A percentile compares a stretch with the other conserved stretches of the same genome.
Evolutionary conservation across 1,284 basidiomycete species (phyloP).

Genomic region (Austroboletus niveus): DNA sequence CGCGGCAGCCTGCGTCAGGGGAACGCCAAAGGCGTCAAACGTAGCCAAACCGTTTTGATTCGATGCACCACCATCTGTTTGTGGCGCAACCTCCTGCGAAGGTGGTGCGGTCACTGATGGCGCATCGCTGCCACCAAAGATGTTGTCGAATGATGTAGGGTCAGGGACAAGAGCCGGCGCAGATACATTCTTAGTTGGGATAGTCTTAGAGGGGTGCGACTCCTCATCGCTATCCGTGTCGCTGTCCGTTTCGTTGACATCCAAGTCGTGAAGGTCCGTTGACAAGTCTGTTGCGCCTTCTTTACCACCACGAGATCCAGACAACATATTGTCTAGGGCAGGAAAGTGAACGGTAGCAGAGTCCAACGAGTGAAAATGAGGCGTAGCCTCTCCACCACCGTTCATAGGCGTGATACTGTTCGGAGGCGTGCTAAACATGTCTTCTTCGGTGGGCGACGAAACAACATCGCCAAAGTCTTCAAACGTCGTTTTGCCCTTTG

Average conservation of each 20-base stretch:
- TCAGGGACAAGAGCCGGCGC: slow-evolving; percentile 21
- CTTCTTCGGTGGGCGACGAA: slow-evolving; percentile 42
- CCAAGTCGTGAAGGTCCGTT: slow-evolving; percentile 60
- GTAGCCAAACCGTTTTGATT: slow-evolving; percentile 18
- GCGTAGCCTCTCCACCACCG: slow-evolving; percentile 13
- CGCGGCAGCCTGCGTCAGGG: slow-evolving; percentile 18
- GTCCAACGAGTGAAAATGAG: slow-evolving; percentile 31
- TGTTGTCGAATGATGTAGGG: slow-evolving; percentile 29
- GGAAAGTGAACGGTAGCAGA: slow-evolving; percentile 42
- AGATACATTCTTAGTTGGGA: slow-evolving; percentile 18
- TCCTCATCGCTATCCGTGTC: slow-evolving; percentile 44
- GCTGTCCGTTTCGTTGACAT: slow-evolving; percentile 59
- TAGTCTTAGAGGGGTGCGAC: slow-evolving; percentile 19
- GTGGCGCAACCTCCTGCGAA: slow-evolving; percentile 10
- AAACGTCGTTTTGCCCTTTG: slow-evolving; percentile 12
- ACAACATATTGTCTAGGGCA: slow-evolving; percentile 40
- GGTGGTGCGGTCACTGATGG: slow-evolving; percentile 1
- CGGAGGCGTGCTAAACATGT: slow-evolving; percentile 61
- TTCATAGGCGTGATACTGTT: slow-evolving; percentile 39
- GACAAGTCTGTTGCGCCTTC: slow-evolving; percentile 54
- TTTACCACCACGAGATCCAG: slow-evolving; percentile 18
- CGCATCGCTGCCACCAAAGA: slow-evolving; percentile 27
- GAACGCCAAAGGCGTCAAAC: slow-evolving; percentile 32
- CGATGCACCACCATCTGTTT: slow-evolving; percentile 25
- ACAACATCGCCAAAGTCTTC: slow-evolving; percentile 21